Base-by-base conservation (phyloP, 1,284 basidiomycete species). In the Tylopilus sp. region DNA sequence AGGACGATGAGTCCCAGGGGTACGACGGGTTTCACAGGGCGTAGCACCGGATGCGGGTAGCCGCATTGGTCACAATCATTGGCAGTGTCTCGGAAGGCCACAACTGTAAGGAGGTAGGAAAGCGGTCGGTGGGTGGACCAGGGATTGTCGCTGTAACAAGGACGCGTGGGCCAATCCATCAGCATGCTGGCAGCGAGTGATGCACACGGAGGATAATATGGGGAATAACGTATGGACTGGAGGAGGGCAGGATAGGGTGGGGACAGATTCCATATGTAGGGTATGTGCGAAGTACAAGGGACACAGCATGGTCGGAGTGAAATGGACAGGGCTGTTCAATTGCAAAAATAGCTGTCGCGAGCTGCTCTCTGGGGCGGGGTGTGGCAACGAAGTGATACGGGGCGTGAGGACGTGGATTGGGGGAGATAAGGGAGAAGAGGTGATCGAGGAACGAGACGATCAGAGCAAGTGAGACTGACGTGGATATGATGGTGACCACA, bases 61-160 rank as follows among this genome's bases (percentile, higher is more conserved):
- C 25, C 47, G 54, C 16, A 26, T 23, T 48, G 28, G 56, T 43
- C 48, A 46, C 41, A 42, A 64, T 53, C 51, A 55, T 18, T 42
- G 61, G 59, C 57, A 26, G 60, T 63, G 59, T 37, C 31, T 41
- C 36, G 36, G 41, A 30, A 42, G 36, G 25, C 8, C 37, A 29
- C 13, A 18, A 34, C 33, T 34, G 40, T 15, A 46, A 40, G 30
- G 52, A 41, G 51, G 46, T 30, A 40, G 33, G 33, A n/a, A 28
- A 53, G 42, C n/a, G 21, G 52, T 52, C 43, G 42, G 37, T 6
- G 35, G n/a, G 36, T 41, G 41, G 38, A 26, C 42, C 23, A 38
- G 44, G 44, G 28, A 19, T 38, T 40, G 35, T 7, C 25, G 30
- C 36, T 55, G 55, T 54, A 40, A 57, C 55, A 60, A 48, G 52